phyloP scores from a whole-genome alignment of 1,284 basidiomycete species.

The Cutaneotrichosporon curvatum region DNA sequence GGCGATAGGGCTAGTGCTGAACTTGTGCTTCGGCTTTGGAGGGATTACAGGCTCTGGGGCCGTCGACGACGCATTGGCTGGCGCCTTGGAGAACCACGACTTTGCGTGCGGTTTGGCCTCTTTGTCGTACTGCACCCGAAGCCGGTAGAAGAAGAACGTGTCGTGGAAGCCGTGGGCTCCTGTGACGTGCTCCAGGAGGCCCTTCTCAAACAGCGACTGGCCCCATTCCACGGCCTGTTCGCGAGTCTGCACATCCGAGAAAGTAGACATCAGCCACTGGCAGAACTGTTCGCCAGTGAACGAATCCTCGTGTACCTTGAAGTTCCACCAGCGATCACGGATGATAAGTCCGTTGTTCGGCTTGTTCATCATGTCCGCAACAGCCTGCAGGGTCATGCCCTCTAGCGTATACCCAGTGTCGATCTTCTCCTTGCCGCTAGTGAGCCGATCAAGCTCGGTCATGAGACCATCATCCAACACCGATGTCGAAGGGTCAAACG shows the following conservation, averaged over 20 bases:
- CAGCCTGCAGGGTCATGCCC: constrained; percentile 34
- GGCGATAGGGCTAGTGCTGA: constrained; percentile 2
- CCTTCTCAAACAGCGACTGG: constrained; percentile 63
- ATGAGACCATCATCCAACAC: constrained; percentile 69
- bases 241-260: constrained; percentile 70
- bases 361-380: constrained; percentile 42
- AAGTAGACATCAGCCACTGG: constrained; percentile 77
- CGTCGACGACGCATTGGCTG: constrained; percentile 10
- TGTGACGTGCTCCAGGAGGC: constrained; percentile 71
- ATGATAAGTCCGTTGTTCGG: constrained; percentile 41
- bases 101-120: constrained; percentile 20
- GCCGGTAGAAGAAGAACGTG: constrained; percentile 71
- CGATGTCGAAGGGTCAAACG: constrained; percentile 68
- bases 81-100: constrained; percentile 30
- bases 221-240: constrained; percentile 76
- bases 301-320: constrained; percentile 52
- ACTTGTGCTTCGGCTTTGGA: no score
- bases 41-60: constrained; percentile 3
- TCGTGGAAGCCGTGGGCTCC: constrained; percentile 73
- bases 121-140: constrained; percentile 61
- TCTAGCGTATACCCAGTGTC: constrained; percentile 29
- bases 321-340: constrained; percentile 41
- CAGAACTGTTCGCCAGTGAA: constrained; percentile 82
- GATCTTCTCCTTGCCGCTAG: constrained; percentile 31
- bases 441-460: constrained; percentile 67